A percentile compares a stretch with the other conserved stretches of the same genome.
Evolutionary conservation across 495 filamentous ascomycete genomes (phyloP).

Genomic region (Terfezia claveryi): DNA sequence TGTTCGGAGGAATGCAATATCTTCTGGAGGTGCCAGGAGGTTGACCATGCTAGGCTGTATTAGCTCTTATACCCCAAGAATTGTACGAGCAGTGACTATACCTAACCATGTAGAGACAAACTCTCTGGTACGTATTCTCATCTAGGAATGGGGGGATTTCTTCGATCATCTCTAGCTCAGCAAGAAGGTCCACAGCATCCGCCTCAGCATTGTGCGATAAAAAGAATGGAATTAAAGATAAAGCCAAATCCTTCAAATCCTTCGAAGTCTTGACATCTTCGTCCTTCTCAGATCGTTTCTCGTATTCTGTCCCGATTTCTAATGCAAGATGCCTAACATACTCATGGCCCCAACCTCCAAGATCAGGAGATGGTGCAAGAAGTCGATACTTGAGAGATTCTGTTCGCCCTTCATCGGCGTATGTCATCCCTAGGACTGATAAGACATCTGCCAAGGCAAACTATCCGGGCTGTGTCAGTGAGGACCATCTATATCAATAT

Average conservation of each 20-base stretch:
- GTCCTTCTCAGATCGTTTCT: slow-evolving; percentile 46
- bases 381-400: slow-evolving; percentile 92
- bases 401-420: slow-evolving; percentile 83
- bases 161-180: slow-evolving; percentile 90
- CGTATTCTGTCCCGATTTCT: slow-evolving; percentile 87
- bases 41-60: slow-evolving; percentile 54
- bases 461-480: slow-evolving; percentile 17
- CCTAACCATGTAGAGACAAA: slow-evolving; percentile 91
- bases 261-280: slow-evolving; percentile 23
- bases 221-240: slow-evolving; percentile 79
- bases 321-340: slow-evolving; percentile 90
- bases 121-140: slow-evolving; percentile 76
- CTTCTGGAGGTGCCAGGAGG: slow-evolving; percentile 88
- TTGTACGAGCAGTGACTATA: not conserved
- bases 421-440: slow-evolving; percentile 97
- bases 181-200: slow-evolving; percentile 90
- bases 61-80: too few species aligned
- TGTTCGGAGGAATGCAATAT: slow-evolving; percentile 75
- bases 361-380: slow-evolving; percentile 69
- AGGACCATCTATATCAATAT: not conserved
- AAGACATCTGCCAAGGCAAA: slow-evolving; percentile 80
- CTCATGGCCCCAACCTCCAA: slow-evolving; percentile 96
- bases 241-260: slow-evolving; percentile 62
- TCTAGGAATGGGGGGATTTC: slow-evolving; percentile 75
- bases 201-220: slow-evolving; percentile 94